Evolutionary conservation across 192 early-diverging fungal species (phyloP).

Genomic region (Mycoemilia scoparia): DNA sequence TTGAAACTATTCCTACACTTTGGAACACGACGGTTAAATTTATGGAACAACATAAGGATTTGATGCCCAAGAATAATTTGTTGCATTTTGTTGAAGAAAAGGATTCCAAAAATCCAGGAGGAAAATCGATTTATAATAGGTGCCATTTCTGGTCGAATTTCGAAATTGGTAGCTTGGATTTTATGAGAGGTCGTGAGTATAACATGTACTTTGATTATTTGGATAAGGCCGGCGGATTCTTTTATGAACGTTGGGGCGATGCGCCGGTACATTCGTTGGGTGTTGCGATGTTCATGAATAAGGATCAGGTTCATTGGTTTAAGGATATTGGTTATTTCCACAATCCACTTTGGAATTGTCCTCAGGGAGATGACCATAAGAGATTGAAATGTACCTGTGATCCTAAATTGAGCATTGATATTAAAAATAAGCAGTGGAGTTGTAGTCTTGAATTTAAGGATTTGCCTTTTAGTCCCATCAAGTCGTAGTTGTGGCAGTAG

Average conservation of each 20-base stretch:
- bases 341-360: slow-evolving; percentile 16
- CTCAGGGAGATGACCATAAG: slow-evolving; percentile 21
- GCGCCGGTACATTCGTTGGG: slow-evolving; percentile 42
- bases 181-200: slow-evolving; percentile 38
- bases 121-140: slow-evolving; percentile 33
- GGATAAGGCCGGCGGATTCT: slow-evolving; percentile 62
- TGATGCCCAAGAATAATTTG: slow-evolving; percentile 32
- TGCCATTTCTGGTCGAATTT: slow-evolving; percentile 69
- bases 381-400: too few relatives aligned
- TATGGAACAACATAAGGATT: slow-evolving; percentile 30
- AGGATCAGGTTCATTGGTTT: slow-evolving; percentile 44
- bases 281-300: slow-evolving; percentile 34
- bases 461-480: too few relatives aligned
- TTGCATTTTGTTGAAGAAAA: slow-evolving; percentile 39
- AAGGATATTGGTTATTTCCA: slow-evolving; percentile 51
- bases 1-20: slow-evolving; percentile 47
- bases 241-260: slow-evolving; percentile 45
- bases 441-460: slow-evolving; percentile 21
- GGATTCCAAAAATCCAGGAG: slow-evolving; percentile 16
- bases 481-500: too few relatives aligned
- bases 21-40: slow-evolving; percentile 45
- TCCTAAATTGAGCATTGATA: too few relatives aligned
- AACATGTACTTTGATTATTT: slow-evolving; percentile 44
- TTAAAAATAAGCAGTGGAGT: slow-evolving; percentile 18
- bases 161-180: slow-evolving; percentile 48